phyloP scores from a whole-genome alignment of 192 early-diverging fungal species.

The Neocallimastix lanati region DNA sequence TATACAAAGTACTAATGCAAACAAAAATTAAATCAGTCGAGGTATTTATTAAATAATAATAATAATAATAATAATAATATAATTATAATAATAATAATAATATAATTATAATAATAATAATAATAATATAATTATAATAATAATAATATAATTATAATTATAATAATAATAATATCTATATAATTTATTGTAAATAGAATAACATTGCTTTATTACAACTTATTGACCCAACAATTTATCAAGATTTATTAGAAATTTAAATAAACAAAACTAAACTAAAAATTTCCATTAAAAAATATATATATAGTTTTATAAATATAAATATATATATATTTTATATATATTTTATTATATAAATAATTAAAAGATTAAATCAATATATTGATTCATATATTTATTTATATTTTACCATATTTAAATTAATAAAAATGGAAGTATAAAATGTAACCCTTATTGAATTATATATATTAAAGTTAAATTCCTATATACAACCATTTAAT shows the following conservation, averaged over 20 bases:
- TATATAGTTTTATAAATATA: too few species aligned
- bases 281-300: too few species aligned
- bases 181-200: neutral
- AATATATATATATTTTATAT: too few species aligned
- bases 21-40: neutral
- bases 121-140: neutral
- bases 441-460: too few species aligned
- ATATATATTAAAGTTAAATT: too few species aligned
- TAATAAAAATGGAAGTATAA: too few species aligned
- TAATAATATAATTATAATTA: neutral
- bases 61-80: neutral
- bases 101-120: neutral
- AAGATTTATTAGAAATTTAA: neutral
- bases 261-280: too few species aligned
- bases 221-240: neutral
- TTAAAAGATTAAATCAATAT: too few species aligned
- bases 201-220: neutral
- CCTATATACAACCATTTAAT: too few species aligned
- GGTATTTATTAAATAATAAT: neutral
- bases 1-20: neutral
- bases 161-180: neutral
- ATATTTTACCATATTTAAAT: too few species aligned
- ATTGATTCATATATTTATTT: too few species aligned
- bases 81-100: neutral
- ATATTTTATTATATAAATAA: too few species aligned